Percentiles rank a stretch among this genome's conserved stretches.
phyloP scores from a whole-genome alignment of 176 grass and related monocot genomes.

The Elaeis guineensis region DNA sequence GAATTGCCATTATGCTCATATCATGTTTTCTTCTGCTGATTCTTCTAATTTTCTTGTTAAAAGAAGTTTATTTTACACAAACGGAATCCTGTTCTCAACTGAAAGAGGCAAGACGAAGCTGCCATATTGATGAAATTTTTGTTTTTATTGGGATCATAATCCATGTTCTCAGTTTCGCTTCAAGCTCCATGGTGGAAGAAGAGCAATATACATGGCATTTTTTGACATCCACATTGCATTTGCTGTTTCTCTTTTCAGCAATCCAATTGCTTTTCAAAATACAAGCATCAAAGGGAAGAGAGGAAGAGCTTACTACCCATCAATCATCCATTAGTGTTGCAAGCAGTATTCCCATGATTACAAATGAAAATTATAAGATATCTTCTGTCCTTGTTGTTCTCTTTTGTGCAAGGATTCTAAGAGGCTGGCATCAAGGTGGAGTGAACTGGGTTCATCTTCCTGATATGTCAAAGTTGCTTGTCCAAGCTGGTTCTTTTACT shows the following conservation, averaged over 20 bases:
- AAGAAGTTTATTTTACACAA: conserved; percentile 20
- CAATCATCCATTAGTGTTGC: not conserved
- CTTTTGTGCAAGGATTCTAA: conserved; percentile 70
- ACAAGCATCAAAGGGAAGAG: conserved; percentile 19
- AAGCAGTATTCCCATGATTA: not conserved
- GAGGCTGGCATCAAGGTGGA: conserved; percentile 95
- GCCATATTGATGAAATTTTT: conserved; percentile 59
- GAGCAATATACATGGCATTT: conserved; percentile 98
- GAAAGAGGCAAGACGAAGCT: conserved; percentile 17
- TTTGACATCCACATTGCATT: conserved; percentile 66
- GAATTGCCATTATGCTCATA: conserved; percentile 55
- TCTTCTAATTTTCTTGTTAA: conserved; percentile 32
- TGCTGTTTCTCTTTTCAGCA: conserved; percentile 66
- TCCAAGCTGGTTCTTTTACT: conserved; percentile 39
- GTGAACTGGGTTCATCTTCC: conserved; percentile 85
- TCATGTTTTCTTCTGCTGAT: conserved; percentile 47
- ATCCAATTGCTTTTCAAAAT: conserved; percentile 34
- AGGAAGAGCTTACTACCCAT: conserved; percentile 7
- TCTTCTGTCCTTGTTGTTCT: conserved; percentile 55
- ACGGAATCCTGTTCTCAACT: conserved; percentile 4
- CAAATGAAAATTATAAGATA: conserved; percentile 16
- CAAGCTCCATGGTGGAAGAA: conserved; percentile 98
- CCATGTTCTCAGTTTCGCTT: conserved; percentile 55
- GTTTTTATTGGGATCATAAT: conserved; percentile 53
- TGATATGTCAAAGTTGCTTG: conserved; percentile 80